Percentiles rank a stretch among this genome's conserved stretches.
These are phyloP conservation scores for Euclidium syriacum DNA, from an alignment of 345 rosid genomes.

Conservation along the genomic window DNA sequence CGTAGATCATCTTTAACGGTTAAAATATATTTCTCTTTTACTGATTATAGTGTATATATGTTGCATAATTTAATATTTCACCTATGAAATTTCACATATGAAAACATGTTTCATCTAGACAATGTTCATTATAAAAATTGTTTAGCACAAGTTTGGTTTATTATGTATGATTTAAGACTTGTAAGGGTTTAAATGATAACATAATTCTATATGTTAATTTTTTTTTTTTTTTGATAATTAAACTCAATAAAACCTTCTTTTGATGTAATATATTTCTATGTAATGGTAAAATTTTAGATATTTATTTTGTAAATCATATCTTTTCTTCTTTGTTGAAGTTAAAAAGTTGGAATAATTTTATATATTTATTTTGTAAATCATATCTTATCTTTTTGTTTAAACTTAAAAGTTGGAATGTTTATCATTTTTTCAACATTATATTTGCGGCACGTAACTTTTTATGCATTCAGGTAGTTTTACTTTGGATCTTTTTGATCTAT, in stretches of 20 bases:
- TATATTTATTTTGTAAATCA: too few relatives aligned
- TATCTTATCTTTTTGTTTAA: too few relatives aligned
- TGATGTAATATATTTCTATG: neutral
- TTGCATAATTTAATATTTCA: neutral
- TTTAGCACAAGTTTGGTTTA: neutral
- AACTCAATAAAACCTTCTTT: neutral
- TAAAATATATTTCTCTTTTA: neutral
- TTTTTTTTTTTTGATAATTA: neutral
- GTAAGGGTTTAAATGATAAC: neutral
- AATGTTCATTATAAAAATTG: neutral
- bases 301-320: neutral
- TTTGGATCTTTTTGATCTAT: neutral
- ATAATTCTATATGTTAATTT: neutral
- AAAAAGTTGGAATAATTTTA: too few relatives aligned
- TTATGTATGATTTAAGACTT: neutral
- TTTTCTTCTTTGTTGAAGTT: neutral
- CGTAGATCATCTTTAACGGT: neutral
- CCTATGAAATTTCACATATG: neutral
- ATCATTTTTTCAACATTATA: too few relatives aligned
- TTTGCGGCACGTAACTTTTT: neutral
- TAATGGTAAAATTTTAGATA: neutral
- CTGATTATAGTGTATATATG: too few relatives aligned
- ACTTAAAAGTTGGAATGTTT: neutral
- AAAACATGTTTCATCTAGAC: neutral
- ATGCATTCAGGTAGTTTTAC: neutral